Percentiles rank a stretch among this genome's conserved stretches.
Evolutionary conservation across 2,329 filamentous ascomycete species (phyloP).

Genomic region (Davidsoniella eucalypti): DNA sequence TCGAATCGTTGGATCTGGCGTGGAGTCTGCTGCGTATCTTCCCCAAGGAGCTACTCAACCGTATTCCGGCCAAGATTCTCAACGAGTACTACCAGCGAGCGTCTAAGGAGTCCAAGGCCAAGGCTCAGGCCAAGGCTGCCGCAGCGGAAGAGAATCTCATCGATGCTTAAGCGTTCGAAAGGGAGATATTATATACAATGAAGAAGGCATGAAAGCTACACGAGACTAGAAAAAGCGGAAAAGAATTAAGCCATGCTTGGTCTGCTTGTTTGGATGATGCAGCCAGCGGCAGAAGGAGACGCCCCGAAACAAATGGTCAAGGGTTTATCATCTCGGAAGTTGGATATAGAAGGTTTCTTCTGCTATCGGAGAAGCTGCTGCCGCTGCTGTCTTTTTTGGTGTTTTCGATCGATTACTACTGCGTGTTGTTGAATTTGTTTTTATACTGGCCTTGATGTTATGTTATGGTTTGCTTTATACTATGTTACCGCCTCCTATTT

Average conservation of each 20-base stretch:
- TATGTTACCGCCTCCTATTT: neutral
- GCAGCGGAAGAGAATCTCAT: slow-evolving; percentile 42
- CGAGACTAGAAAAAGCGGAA: neutral
- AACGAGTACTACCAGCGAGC: slow-evolving; percentile 69
- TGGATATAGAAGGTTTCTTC: too few species aligned
- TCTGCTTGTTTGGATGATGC: too few species aligned
- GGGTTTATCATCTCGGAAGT: too few species aligned
- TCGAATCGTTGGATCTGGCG: slow-evolving; percentile 84
- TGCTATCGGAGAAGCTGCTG: too few species aligned
- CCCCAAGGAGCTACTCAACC: slow-evolving; percentile 94
- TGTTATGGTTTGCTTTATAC: too few species aligned
- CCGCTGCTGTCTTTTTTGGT: too few species aligned
- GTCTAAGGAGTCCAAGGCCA: slow-evolving; percentile 42
- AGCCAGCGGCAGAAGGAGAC: too few species aligned
- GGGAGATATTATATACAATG: neutral
- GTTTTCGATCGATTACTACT: too few species aligned
- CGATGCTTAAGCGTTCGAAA: slow-evolving; percentile 30
- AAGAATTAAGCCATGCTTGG: neutral
- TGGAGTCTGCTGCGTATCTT: slow-evolving; percentile 96
- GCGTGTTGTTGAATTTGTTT: too few species aligned
- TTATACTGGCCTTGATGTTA: too few species aligned
- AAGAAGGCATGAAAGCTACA: too few species aligned
- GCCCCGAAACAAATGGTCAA: too few species aligned
- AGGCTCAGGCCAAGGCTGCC: slow-evolving; percentile 29
- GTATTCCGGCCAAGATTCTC: slow-evolving; percentile 69